A percentile compares a stretch with the other conserved stretches of the same genome.
phyloP scores from a whole-genome alignment of 2,329 filamentous ascomycete genomes.

The Epichloe baconii region DNA sequence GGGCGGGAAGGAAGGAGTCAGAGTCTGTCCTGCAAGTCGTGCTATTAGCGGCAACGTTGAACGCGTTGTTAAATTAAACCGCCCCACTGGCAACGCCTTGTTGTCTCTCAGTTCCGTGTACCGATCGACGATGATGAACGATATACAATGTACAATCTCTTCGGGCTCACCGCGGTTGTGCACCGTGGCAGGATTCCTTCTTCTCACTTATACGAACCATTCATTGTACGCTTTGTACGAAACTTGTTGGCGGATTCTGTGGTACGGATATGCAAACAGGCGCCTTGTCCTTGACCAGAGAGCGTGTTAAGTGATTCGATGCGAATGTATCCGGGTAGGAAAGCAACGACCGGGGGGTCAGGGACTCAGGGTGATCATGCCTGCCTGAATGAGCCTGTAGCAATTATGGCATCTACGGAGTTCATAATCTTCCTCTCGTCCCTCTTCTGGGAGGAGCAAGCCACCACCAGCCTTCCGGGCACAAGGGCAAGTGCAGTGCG shows the following conservation, averaged over 20 bases:
- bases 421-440: too few relatives aligned
- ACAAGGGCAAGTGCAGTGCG: not conserved
- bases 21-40: too few relatives aligned
- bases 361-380: not conserved
- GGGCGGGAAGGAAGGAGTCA: too few relatives aligned
- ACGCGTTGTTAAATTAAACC: not conserved
- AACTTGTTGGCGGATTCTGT: slow-evolving; percentile 1
- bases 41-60: not conserved
- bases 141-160: not conserved
- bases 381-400: not conserved
- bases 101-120: not conserved
- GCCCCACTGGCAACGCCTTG: not conserved
- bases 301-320: not conserved
- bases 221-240: not conserved
- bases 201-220: not conserved
- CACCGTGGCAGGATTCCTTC: not conserved
- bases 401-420: not conserved
- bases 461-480: too few relatives aligned
- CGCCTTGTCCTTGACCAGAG: not conserved
- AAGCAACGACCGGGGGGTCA: not conserved
- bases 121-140: slow-evolving; percentile 1
- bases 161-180: slow-evolving; percentile 1
- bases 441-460: too few relatives aligned
- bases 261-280: not conserved
- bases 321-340: not conserved